These are phyloP conservation scores for Zhuliangozyma parablackwelliae DNA, from an alignment of 1,139 yeast species.

Conservation along the genomic window DNA sequence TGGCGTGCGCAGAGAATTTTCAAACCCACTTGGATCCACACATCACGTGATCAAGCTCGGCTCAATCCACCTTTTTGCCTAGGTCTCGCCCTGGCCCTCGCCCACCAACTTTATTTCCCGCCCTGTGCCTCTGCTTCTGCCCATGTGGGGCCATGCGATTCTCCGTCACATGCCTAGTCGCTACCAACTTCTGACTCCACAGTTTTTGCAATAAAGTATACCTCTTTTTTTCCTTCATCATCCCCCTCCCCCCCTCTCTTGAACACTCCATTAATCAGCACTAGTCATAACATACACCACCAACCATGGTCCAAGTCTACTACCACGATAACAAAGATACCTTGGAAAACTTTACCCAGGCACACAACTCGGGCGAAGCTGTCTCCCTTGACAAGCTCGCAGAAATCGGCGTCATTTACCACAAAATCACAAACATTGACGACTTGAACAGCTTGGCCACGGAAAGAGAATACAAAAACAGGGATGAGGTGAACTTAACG, in stretches of 20 bases:
- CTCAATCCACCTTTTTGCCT: too few species aligned
- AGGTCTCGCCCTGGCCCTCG: too few species aligned
- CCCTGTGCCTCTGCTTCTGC: too few species aligned
- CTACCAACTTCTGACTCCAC: not conserved
- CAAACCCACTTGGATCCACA: too few species aligned
- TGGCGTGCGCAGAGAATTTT: too few species aligned
- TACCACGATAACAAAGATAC: constrained; percentile 66
- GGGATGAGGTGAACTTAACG: constrained; percentile 67
- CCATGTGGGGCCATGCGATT: too few species aligned
- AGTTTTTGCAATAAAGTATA: not conserved
- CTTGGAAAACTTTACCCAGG: constrained; percentile 61
- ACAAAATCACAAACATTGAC: constrained; percentile 45
- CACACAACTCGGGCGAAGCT: constrained; percentile 64
- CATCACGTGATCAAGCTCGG: too few species aligned
- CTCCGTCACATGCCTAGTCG: too few species aligned
- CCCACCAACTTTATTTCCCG: too few species aligned
- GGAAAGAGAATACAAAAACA: constrained; percentile 70
- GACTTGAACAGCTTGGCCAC: constrained; percentile 65
- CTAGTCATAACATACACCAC: too few species aligned
- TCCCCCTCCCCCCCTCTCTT: not conserved
- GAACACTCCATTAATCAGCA: not conserved
- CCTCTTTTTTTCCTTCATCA: not conserved
- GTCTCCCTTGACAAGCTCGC: constrained; percentile 50
- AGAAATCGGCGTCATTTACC: constrained; percentile 68
- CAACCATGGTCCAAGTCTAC: constrained; percentile 50